Evolutionary conservation across 1,284 basidiomycete genomes (phyloP), one percentile per base, ranked within the genome.

Genomic region (Naganishia sp.): DNA sequence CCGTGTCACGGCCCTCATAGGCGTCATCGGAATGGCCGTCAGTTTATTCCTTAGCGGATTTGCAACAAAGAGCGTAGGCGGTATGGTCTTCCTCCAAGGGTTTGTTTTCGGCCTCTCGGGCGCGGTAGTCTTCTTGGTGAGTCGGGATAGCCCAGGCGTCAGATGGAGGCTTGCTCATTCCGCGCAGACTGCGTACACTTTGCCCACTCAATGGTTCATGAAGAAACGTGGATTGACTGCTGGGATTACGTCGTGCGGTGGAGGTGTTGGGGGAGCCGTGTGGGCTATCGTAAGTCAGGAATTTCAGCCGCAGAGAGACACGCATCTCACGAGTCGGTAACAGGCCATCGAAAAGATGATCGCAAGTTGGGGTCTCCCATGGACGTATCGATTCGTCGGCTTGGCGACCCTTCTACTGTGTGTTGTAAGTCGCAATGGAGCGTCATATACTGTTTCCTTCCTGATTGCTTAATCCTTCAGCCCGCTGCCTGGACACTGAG

Each of bases 251-350:
- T 78, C 75, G 56, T 72, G 73, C 11, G 75, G 73, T 13, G 74
- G 72, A 11, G 78, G 78, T 1, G 54, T 79, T 10, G 78, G 78
- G 18, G 78, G 78, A 0, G 77, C 76, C 0, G 69, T 70, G 9
- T 71, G 75, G 68, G 70, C 73, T 3, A 48, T 68, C 43, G 66
- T 67, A 42, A 28, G 66, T 64, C 21, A 31, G 33, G 18, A 6
- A 5, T 49, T 16, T 28, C 18, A 31, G 15, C 6, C 39, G 10
- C 44, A 3, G 18, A 7, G 10, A 25, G 11, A 23, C 6, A 39
- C 57, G 13, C 31, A 9, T 4, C 11, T 45, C 6, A 28, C 16
- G 55, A 31, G 48, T 15, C 25, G 21, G 13, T 7, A 9, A 33
- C 25, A 69, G 68, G 43, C 64, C 11, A 64, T 63, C 5, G 65